Conservation (phyloP, 75 land plant species). For the Cunninghamia lanceolata region DNA sequence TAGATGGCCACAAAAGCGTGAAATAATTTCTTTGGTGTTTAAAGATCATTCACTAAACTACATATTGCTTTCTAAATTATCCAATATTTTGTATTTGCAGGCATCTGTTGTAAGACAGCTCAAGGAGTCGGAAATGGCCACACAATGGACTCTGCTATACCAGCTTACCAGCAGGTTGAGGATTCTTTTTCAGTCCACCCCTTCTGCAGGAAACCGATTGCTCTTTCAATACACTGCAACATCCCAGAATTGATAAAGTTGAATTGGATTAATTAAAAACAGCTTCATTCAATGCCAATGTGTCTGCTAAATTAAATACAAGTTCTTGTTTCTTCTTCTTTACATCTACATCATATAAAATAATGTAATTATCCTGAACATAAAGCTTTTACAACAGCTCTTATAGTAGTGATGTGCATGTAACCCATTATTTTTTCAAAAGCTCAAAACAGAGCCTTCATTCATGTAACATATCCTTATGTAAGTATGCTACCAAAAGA, state of each 20-base stretch:
- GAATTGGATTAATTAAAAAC: neutral
- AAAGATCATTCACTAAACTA: neutral
- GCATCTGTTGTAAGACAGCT: slow-evolving; percentile 95
- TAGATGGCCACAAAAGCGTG: neutral
- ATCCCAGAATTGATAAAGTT: slow-evolving; percentile 58
- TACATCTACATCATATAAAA: neutral
- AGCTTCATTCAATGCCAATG: neutral
- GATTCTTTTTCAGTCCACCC: slow-evolving; percentile 81
- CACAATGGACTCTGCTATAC: slow-evolving; percentile 92
- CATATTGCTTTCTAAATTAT: neutral
- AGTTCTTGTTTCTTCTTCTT: neutral
- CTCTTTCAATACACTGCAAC: slow-evolving; percentile 93
- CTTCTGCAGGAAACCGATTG: slow-evolving; percentile 73
- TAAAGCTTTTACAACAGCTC: neutral
- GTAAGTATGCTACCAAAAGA: neutral
- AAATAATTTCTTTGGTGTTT: neutral
- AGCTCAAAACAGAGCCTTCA: neutral
- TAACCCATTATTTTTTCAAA: neutral
- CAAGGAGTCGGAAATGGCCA: slow-evolving; percentile 98
- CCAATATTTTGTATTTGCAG: slow-evolving; percentile 33
- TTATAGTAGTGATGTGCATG: neutral
- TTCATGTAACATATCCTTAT: slow-evolving; percentile 3
- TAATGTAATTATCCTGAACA: neutral
- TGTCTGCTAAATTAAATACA: neutral
- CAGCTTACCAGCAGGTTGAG: slow-evolving; percentile 93